Evolutionary conservation across 148 eudicot genomes (phyloP).

Genomic region (Amaranthus hypochondriacus): DNA sequence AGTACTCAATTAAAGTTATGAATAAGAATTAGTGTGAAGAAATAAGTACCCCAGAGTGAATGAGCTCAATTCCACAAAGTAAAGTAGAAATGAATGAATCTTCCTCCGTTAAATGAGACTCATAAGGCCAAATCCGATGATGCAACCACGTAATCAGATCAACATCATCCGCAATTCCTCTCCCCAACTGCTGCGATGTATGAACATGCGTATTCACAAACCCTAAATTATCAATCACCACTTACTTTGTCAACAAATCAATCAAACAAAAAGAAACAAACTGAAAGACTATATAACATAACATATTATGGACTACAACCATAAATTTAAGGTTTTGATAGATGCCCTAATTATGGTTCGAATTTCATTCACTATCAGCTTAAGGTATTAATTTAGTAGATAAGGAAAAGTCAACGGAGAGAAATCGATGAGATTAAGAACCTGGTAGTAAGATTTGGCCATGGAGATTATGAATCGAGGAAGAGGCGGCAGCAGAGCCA

Average conservation of each 20-base stretch:
- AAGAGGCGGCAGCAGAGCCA: slow-evolving; percentile 27
- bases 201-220: slow-evolving; percentile 88
- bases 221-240: slow-evolving; percentile 32
- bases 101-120: slow-evolving; percentile 67
- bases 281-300: too few species aligned
- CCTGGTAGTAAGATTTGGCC: slow-evolving; percentile 68
- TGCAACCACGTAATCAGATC: slow-evolving; percentile 92
- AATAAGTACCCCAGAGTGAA: slow-evolving; percentile 65
- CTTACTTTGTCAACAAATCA: background rate
- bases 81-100: slow-evolving; percentile 82
- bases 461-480: slow-evolving; percentile 38
- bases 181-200: slow-evolving; percentile 80
- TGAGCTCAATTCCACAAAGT: slow-evolving; percentile 91
- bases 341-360: too few species aligned
- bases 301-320: too few species aligned
- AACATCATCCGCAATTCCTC: slow-evolving; percentile 94
- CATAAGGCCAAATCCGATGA: slow-evolving; percentile 86
- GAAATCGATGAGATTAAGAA: slow-evolving; percentile 6
- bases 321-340: too few species aligned
- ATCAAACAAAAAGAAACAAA: too few species aligned
- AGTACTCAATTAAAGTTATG: background rate
- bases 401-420: background rate
- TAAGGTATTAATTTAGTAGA: too few species aligned
- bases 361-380: too few species aligned
- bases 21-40: background rate